Evolutionary conservation across 108 stramenopile genomes (phyloP).

Genomic region (Fragilaria radians): DNA sequence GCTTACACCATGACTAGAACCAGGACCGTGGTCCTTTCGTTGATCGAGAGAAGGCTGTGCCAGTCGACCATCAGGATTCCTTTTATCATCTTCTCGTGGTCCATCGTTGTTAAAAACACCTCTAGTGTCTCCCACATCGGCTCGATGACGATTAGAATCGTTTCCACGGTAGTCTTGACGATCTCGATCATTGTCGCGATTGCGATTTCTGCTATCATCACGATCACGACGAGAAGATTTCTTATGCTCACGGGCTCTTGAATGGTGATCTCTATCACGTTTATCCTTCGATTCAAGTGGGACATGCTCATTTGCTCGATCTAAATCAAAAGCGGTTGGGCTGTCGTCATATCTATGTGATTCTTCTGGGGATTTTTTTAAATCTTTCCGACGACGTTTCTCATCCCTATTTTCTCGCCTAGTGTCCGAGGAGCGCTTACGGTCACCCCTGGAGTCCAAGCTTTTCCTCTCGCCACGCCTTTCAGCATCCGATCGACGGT

Average conservation of each 20-base stretch:
- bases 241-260: not conserved
- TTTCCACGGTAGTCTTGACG: no score
- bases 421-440: slow-evolving; percentile 3
- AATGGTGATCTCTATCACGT: slow-evolving; percentile 1
- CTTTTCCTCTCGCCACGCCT: not conserved
- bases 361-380: not conserved
- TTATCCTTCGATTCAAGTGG: slow-evolving; percentile 6
- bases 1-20: no score
- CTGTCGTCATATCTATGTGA: not conserved
- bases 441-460: no score
- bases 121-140: no score
- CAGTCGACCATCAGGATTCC: no score
- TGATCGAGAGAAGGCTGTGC: no score
- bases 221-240: slow-evolving; percentile 7
- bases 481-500: not conserved
- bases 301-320: not conserved
- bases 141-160: no score
- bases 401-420: slow-evolving; percentile 5
- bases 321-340: not conserved
- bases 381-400: not conserved
- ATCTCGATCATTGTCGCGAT: slow-evolving; percentile 15
- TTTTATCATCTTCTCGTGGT: no score
- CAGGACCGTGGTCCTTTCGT: no score
- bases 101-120: no score
- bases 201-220: slow-evolving; percentile 1